Conservation (phyloP, 208 protist species). For the Trichomonas gallinae region DNA sequence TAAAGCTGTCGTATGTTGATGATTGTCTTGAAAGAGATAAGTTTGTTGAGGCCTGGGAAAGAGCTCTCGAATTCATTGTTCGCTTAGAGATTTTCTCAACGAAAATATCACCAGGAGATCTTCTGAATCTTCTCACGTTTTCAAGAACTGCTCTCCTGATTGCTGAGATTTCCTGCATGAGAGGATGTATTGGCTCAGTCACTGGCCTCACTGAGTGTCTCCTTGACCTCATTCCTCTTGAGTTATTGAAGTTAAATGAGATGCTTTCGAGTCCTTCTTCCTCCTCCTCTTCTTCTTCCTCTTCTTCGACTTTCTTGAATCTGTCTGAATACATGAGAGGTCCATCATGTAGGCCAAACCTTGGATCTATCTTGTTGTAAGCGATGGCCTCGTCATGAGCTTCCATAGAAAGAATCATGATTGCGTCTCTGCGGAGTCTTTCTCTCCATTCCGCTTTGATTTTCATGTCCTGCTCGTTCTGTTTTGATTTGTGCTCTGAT, state of each 20-base stretch:
- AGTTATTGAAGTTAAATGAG: neutral
- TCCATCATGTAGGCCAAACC: neutral
- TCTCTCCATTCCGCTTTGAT: neutral
- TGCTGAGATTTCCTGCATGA: neutral
- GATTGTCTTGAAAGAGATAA: neutral
- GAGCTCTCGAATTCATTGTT: neutral
- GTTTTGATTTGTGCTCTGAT: neutral
- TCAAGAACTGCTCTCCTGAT: neutral
- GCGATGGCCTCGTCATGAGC: neutral
- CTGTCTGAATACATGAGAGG: neutral
- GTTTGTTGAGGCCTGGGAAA: neutral
- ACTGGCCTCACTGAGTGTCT: neutral
- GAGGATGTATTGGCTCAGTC: neutral
- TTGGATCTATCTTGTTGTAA: neutral
- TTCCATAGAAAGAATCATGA: neutral
- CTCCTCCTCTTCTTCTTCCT: neutral
- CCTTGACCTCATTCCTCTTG: neutral
- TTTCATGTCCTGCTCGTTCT: neutral
- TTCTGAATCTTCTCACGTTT: neutral
- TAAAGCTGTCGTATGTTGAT: neutral
- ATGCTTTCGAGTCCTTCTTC: neutral
- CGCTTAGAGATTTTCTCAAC: neutral
- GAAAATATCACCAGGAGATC: neutral
- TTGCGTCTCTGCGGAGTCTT: neutral
- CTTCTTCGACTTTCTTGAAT: neutral